Evolutionary conservation across 2,329 filamentous ascomycete genomes (phyloP), one percentile per base, ranked within the genome.

Genomic region (Uncinocarpus reesii): DNA sequence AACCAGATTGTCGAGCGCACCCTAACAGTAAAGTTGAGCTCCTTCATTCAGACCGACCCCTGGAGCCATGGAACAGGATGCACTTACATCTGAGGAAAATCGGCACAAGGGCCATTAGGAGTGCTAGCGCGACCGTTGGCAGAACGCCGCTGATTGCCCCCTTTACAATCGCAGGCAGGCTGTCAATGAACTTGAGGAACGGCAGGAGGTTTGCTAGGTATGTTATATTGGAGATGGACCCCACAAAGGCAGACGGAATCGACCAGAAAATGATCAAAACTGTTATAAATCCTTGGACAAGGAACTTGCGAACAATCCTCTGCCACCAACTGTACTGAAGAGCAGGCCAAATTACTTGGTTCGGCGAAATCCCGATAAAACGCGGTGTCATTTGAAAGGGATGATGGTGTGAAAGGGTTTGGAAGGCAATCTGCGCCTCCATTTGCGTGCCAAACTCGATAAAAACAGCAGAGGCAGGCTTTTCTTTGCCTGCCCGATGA

Each of bases 341-440:
- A 24, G 89, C 84, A 23, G 75, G 78, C 92, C 92, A 98, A 50
- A 95, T 80, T n/a, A 98, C 75, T 60, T 96, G 89, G 13, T 73
- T 71, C 0, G 92, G 92, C 10, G 80, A 78, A 46, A 95, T 77
- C 3, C 89, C 90, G 46, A 90, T 84, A 58, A 83, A 87, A 3
- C 87, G 81, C n/a, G 87, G 87, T 0, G 83, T 78, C 81, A 96
- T 88, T 59, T 90, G 86, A 32, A 94, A 74, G 6, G 86, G 84
- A 50, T 86, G 82, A 63, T 95, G 87, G 62, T 93, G 85, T 3
- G 88, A 81, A 11, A 95, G 71, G 1, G 83, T 82, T 63, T 96
- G 92, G 59, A 81, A 84, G 7, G 90, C 90, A 37, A 81, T 77
- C 64, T 96, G 89, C 7, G 92, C 92, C 45, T 85, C 83, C 43